A percentile compares a stretch with the other conserved stretches of the same genome.
Conservation (phyloP, 768 basidiomycete genomes). For the Cystobasidium tubakii region DNA sequence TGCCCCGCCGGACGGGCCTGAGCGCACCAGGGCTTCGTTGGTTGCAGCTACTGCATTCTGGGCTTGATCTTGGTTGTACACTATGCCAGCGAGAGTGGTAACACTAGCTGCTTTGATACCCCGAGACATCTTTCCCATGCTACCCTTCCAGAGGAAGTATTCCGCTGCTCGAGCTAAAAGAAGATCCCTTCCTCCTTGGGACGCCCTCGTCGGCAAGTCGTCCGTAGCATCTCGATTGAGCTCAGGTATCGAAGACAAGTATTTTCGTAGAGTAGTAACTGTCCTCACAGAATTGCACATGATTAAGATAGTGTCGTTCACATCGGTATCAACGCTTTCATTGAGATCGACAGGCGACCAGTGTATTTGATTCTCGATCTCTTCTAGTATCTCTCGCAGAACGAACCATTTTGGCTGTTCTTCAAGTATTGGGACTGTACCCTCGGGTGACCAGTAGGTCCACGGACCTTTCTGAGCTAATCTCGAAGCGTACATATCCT, state of each 20-base stretch:
- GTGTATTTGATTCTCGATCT: constrained; percentile 76
- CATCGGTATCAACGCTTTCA: constrained; percentile 34
- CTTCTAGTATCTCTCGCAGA: constrained; percentile 74
- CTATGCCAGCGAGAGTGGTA: constrained; percentile 2
- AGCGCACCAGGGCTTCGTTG: background rate
- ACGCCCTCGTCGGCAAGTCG: background rate
- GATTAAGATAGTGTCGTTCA: constrained; percentile 63
- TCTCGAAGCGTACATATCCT: constrained; percentile 15
- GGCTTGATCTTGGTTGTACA: constrained; percentile 16
- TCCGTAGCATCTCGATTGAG: constrained; percentile 38
- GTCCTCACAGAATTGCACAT: constrained; percentile 79
- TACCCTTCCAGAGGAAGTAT: constrained; percentile 78
- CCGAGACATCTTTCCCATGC: constrained; percentile 46
- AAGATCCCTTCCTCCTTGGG: constrained; percentile 59
- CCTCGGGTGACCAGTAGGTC: constrained; percentile 62
- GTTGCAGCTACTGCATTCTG: background rate
- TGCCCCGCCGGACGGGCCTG: background rate
- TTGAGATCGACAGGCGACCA: constrained; percentile 40
- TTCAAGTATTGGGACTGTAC: constrained; percentile 79
- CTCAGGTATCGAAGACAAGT: constrained; percentile 59
- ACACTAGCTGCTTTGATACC: constrained; percentile 38
- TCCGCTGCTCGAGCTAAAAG: constrained; percentile 67
- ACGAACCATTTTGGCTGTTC: constrained; percentile 92
- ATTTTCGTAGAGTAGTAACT: constrained; percentile 69
- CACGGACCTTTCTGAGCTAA: constrained; percentile 15